A percentile compares a stretch with the other conserved stretches of the same genome.
Evolutionary conservation across 2,329 filamentous ascomycete genomes (phyloP).

Genomic region (Aspergillus quadrilineatus): DNA sequence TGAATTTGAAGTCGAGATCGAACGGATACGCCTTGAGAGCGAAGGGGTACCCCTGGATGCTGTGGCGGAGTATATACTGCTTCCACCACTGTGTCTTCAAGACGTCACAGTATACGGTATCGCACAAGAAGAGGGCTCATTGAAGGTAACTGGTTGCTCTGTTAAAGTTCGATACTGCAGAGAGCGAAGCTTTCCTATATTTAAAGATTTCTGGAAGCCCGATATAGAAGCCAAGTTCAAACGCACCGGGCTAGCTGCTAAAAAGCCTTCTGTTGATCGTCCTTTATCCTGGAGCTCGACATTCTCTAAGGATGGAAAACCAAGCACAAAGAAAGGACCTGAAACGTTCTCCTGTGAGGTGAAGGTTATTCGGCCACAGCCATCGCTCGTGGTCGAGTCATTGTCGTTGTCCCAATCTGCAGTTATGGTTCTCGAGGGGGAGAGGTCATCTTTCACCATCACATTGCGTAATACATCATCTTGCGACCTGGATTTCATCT

Average conservation of each 20-base stretch:
- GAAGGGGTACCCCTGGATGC: constrained; percentile 72
- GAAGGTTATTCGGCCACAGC: constrained; percentile 77
- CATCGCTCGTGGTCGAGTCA: constrained; percentile 71
- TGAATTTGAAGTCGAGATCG: constrained; percentile 87
- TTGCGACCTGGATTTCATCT: constrained; percentile 76
- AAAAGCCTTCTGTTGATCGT: constrained; percentile 52
- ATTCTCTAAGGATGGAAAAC: constrained; percentile 37
- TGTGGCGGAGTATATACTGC: constrained; percentile 60
- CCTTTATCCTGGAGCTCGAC: constrained; percentile 47
- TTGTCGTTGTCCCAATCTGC: constrained; percentile 79
- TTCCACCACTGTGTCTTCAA: constrained; percentile 82
- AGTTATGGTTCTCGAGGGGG: constrained; percentile 90
- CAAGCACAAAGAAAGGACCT: constrained; percentile 33
- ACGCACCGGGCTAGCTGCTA: constrained; percentile 63
- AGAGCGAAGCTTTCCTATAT: constrained; percentile 80
- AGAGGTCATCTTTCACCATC: constrained; percentile 72
- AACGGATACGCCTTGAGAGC: constrained; percentile 72
- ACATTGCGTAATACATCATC: constrained; percentile 76
- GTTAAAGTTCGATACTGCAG: constrained; percentile 80
- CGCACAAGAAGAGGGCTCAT: constrained; percentile 64
- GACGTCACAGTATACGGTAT: constrained; percentile 69
- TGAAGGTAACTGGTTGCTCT: constrained; percentile 74
- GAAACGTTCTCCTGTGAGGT: constrained; percentile 50
- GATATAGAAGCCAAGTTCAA: constrained; percentile 73
- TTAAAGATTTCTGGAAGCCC: constrained; percentile 72